A percentile compares a stretch with the other conserved stretches of the same genome.
These are phyloP conservation scores for Dioscorea cayenensis DNA, from an alignment of 116 monocot genomes.

Conservation along the genomic window DNA sequence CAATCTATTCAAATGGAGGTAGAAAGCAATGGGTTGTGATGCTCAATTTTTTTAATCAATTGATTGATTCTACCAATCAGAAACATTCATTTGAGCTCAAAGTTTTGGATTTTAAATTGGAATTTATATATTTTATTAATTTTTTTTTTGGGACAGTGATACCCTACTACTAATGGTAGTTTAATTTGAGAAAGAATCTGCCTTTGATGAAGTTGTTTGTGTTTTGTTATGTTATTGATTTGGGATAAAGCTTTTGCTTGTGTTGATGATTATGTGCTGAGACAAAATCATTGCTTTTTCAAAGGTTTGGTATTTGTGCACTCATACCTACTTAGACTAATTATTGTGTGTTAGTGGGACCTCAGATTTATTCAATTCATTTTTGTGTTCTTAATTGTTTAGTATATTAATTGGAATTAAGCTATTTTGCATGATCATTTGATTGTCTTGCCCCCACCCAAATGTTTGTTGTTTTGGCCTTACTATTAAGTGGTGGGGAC, in stretches of 20 bases:
- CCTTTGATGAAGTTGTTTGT: neutral
- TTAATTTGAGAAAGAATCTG: too few relatives aligned
- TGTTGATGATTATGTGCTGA: neutral
- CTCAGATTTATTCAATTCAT: neutral
- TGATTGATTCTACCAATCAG: too few relatives aligned
- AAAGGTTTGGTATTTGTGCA: constrained; percentile 1
- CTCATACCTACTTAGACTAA: neutral
- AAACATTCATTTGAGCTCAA: too few relatives aligned
- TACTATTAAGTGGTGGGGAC: neutral
- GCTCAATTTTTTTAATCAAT: too few relatives aligned
- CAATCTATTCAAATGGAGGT: too few relatives aligned
- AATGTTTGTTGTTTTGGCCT: neutral
- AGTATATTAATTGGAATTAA: neutral
- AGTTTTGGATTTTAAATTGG: too few relatives aligned
- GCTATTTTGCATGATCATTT: neutral
- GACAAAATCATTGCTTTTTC: constrained; percentile 1
- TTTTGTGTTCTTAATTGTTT: neutral
- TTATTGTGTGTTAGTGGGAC: neutral
- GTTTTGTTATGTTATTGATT: neutral
- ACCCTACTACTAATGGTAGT: too few relatives aligned
- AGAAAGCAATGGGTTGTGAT: too few relatives aligned
- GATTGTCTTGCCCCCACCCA: neutral
- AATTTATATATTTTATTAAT: too few relatives aligned
- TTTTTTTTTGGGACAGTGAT: too few relatives aligned
- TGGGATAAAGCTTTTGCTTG: neutral